Percentiles rank a stretch among this genome's conserved stretches.
Evolutionary conservation across 176 grass and related monocot genomes (phyloP).

Genomic region (Triticum timopheevii): DNA sequence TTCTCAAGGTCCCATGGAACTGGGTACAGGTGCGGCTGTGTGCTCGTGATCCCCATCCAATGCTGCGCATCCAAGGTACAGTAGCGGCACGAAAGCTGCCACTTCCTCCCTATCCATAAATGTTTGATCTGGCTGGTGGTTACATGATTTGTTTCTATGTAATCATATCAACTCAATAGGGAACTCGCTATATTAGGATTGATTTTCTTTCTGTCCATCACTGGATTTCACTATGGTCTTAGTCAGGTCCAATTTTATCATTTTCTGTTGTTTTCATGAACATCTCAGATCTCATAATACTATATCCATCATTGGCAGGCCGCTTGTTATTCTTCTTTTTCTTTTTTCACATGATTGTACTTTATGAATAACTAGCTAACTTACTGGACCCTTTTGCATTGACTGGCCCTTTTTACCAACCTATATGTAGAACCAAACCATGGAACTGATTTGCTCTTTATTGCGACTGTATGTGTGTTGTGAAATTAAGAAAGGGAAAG

Average conservation of each 20-base stretch:
- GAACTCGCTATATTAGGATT: not conserved
- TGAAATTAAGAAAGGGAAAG: conserved; percentile 26
- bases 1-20: too few relatives aligned
- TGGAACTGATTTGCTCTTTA: conserved; percentile 35
- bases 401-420: conserved; percentile 36
- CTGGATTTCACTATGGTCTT: conserved; percentile 20
- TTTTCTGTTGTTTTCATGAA: conserved; percentile 43
- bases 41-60: too few relatives aligned
- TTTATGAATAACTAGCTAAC: conserved; percentile 55
- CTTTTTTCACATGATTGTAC: conserved; percentile 18
- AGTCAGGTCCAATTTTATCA: conserved; percentile 26
- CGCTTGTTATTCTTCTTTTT: conserved; percentile 7
- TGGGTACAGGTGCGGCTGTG: too few relatives aligned
- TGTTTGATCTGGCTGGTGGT: too few relatives aligned
- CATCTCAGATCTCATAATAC: conserved; percentile 13
- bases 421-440: conserved; percentile 27
- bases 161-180: conserved; percentile 20
- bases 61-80: too few relatives aligned
- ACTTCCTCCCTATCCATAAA: too few relatives aligned
- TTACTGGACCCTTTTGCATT: conserved; percentile 38
- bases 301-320: conserved; percentile 14
- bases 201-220: conserved; percentile 19
- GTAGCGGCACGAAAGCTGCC: too few relatives aligned
- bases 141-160: conserved; percentile 12
- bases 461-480: conserved; percentile 28